These are phyloP conservation scores for Eucalyptus marginata DNA, from an alignment of 345 rosid genomes.

Conservation along the genomic window DNA sequence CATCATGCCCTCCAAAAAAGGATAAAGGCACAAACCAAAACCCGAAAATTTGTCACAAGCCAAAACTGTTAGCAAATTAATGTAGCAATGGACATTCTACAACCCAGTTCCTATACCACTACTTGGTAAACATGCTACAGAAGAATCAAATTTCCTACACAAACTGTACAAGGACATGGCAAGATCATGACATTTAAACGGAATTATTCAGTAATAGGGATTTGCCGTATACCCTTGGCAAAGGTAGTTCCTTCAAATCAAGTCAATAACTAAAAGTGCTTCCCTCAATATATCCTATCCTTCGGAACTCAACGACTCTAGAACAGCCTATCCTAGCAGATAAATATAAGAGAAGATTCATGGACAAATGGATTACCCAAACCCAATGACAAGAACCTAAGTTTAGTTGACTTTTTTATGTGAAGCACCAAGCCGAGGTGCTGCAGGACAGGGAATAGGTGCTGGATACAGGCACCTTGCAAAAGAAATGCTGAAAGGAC, in stretches of 20 bases:
- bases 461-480: not conserved
- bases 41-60: not conserved
- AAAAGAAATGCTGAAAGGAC: not conserved
- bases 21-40: not conserved
- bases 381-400: not conserved
- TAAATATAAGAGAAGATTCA: not conserved
- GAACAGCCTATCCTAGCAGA: not conserved
- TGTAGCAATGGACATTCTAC: not conserved
- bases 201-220: not conserved
- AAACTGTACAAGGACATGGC: not conserved
- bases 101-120: not conserved
- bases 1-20: not conserved
- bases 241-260: not conserved
- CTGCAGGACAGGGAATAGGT: not conserved
- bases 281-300: not conserved
- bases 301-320: not conserved
- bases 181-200: not conserved
- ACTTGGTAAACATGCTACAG: not conserved
- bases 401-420: not conserved
- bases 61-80: not conserved
- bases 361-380: not conserved
- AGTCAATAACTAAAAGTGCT: not conserved
- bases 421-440: not conserved
- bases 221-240: not conserved
- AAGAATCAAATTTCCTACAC: not conserved